These are phyloP conservation scores for Globisporangium splendens DNA, from an alignment of 352 stramenopile genomes.

Conservation along the genomic window DNA sequence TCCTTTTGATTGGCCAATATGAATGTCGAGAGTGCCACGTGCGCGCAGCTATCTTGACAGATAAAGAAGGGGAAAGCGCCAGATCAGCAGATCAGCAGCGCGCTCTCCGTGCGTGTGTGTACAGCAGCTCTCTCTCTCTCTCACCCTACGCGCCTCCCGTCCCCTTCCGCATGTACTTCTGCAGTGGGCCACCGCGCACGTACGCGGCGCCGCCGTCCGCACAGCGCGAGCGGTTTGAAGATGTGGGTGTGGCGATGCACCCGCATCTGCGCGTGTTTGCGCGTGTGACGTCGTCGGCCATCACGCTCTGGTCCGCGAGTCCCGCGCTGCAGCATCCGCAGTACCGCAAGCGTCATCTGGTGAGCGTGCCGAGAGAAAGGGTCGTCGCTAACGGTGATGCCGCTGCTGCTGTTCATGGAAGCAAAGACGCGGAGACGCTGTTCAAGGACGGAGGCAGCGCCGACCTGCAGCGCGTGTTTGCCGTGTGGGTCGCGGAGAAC, in stretches of 20 bases:
- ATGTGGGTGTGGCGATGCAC: slow-evolving; percentile 54
- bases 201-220: slow-evolving; percentile 28
- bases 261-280: slow-evolving; percentile 47
- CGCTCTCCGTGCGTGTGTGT: not conserved
- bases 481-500: slow-evolving; percentile 48
- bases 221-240: slow-evolving; percentile 26
- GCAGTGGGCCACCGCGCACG: slow-evolving; percentile 57
- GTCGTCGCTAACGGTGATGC: slow-evolving; percentile 14
- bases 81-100: not conserved
- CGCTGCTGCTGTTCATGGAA: not conserved
- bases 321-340: slow-evolving; percentile 21
- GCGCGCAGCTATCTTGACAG: not conserved
- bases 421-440: too few species aligned
- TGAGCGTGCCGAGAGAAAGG: slow-evolving; percentile 26
- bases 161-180: slow-evolving; percentile 61
- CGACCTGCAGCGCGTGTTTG: slow-evolving; percentile 36
- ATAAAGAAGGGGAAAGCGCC: not conserved
- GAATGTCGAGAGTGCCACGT: not conserved
- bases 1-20: too few species aligned
- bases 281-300: slow-evolving; percentile 35
- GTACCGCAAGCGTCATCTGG: slow-evolving; percentile 31
- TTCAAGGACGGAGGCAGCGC: too few species aligned
- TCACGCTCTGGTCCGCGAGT: slow-evolving; percentile 51
- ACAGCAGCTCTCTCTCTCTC: not conserved
- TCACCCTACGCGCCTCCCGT: not conserved